Evolutionary conservation across 352 stramenopile species (phyloP).

Genomic region (Phytophthora pinifolia): DNA sequence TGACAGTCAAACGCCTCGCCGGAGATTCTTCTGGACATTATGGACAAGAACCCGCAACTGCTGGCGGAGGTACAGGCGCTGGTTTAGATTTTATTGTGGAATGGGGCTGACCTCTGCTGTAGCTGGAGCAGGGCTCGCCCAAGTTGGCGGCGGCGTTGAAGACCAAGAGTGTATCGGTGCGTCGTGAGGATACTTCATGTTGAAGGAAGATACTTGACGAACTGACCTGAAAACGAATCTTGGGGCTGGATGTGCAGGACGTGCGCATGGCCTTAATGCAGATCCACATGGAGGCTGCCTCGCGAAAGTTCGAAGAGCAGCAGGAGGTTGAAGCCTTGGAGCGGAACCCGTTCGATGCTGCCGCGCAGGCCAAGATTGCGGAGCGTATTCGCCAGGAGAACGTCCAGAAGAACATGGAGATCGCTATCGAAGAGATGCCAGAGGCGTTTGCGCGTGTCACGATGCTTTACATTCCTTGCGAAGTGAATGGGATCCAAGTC

Average conservation of each 20-base stretch:
- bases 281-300: slow-evolving; percentile 83
- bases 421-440: slow-evolving; percentile 87
- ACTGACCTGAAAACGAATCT: background rate
- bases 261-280: slow-evolving; percentile 83
- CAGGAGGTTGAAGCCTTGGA: slow-evolving; percentile 71
- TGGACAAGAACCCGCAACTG: slow-evolving; percentile 80
- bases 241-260: slow-evolving; percentile 37
- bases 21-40: slow-evolving; percentile 80
- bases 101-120: slow-evolving; percentile 3
- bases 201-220: no score
- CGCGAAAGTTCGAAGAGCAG: slow-evolving; percentile 79
- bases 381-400: slow-evolving; percentile 84
- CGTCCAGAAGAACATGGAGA: slow-evolving; percentile 90
- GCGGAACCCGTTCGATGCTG: slow-evolving; percentile 74
- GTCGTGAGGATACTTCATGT: slow-evolving; percentile 7
- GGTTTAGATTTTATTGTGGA: background rate
- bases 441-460: slow-evolving; percentile 84
- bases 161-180: slow-evolving; percentile 68
- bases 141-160: slow-evolving; percentile 65
- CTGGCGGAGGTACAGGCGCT: slow-evolving; percentile 45
- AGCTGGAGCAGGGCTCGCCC: slow-evolving; percentile 67
- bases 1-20: slow-evolving; percentile 56
- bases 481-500: slow-evolving; percentile 79
- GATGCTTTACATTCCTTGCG: slow-evolving; percentile 90
- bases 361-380: slow-evolving; percentile 79